phyloP scores from a whole-genome alignment of 1,284 basidiomycete genomes.

The Sanghuangporus baumii region DNA sequence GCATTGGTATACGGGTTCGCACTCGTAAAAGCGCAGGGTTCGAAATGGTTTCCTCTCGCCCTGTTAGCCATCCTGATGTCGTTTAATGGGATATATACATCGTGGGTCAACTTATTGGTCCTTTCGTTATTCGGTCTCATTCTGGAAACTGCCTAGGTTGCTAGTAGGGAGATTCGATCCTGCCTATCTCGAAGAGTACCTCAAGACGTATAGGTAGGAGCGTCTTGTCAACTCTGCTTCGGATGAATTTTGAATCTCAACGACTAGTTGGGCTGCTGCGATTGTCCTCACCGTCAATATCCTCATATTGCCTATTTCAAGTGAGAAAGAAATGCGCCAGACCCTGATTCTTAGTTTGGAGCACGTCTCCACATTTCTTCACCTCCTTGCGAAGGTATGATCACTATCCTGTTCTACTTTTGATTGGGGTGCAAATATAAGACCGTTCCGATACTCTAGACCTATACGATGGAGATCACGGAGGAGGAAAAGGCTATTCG shows the following conservation, averaged over 20 bases:
- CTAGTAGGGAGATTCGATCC: constrained; percentile 21
- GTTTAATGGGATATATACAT: constrained; percentile 27
- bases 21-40: constrained; percentile 23
- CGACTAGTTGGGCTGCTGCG: constrained; percentile 24
- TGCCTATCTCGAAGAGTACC: constrained; percentile 26
- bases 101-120: background rate
- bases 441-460: background rate
- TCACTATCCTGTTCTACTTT: background rate
- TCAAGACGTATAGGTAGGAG: constrained; percentile 27
- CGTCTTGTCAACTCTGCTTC: background rate
- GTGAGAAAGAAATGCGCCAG: constrained; percentile 29
- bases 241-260: background rate
- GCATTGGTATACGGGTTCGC: constrained; percentile 27
- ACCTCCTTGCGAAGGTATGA: constrained; percentile 27
- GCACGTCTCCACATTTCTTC: constrained; percentile 27
- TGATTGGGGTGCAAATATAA: background rate
- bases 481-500: constrained; percentile 29
- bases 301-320: constrained; percentile 27
- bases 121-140: background rate
- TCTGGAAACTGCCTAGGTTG: background rate
- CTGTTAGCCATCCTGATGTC: constrained; percentile 28
- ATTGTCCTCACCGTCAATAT: constrained; percentile 30
- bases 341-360: constrained; percentile 29
- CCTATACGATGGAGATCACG: constrained; percentile 27
- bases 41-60: constrained; percentile 26